phyloP scores from a whole-genome alignment of 148 eudicot genomes.

The Cornus suecica region DNA sequence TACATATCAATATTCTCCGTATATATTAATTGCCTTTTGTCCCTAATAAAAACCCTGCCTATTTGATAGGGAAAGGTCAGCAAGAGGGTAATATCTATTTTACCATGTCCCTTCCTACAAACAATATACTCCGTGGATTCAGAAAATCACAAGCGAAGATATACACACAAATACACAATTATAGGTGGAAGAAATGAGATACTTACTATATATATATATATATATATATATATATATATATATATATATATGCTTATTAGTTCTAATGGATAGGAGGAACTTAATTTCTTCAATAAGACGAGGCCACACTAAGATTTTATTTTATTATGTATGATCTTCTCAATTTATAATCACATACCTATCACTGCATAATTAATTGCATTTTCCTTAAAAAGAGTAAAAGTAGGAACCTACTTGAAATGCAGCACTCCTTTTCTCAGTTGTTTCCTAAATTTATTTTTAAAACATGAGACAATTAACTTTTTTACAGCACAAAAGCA shows the following conservation, averaged over 20 bases:
- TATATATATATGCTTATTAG: background rate
- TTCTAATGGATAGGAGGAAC: background rate
- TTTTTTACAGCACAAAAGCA: too few relatives aligned
- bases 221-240: too few relatives aligned
- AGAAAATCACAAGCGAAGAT: too few relatives aligned
- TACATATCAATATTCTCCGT: background rate
- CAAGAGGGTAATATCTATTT: background rate
- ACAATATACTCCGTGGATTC: background rate
- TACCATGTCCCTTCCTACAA: background rate
- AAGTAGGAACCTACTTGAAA: background rate
- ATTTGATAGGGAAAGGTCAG: slow-evolving; percentile 12
- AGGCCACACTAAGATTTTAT: slow-evolving; percentile 1
- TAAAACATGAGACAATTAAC: too few relatives aligned
- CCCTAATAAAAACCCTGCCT: slow-evolving; percentile 4
- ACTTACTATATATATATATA: too few relatives aligned
- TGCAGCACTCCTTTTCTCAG: background rate
- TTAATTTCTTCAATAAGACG: background rate
- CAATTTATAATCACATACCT: slow-evolving; percentile 1
- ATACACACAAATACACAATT: too few relatives aligned
- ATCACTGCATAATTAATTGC: slow-evolving; percentile 8
- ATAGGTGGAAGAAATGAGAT: too few relatives aligned
- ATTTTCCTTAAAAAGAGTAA: background rate
- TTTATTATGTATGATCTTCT: slow-evolving; percentile 11
- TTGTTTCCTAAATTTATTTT: background rate
- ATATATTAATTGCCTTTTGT: slow-evolving; percentile 1